Percentiles rank a stretch among this genome's conserved stretches.
Evolutionary conservation across 2,329 filamentous ascomycete species (phyloP).

Genomic region (Didymella exigua): DNA sequence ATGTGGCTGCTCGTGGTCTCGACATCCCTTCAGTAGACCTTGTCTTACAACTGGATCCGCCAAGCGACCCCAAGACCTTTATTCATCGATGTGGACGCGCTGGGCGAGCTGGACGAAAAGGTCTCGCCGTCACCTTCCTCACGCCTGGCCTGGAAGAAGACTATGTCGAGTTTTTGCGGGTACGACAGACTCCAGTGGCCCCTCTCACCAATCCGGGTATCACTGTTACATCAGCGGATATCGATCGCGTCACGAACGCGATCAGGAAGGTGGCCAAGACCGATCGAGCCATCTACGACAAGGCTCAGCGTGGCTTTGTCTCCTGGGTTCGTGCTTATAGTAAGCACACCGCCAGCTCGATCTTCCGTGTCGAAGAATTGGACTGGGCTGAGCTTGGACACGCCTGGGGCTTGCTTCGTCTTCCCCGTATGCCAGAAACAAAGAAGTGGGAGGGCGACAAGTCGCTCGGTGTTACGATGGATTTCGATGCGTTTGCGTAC

Average conservation of each 20-base stretch:
- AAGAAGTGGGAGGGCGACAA: slow-evolving; percentile 55
- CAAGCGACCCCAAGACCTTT: slow-evolving; percentile 85
- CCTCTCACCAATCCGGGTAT: slow-evolving; percentile 65
- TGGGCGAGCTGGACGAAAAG: slow-evolving; percentile 69
- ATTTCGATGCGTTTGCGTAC: slow-evolving; percentile 51
- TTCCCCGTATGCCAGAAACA: slow-evolving; percentile 92
- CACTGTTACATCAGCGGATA: slow-evolving; percentile 65
- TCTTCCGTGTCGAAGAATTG: slow-evolving; percentile 81
- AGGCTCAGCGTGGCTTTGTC: slow-evolving; percentile 89
- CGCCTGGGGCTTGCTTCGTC: slow-evolving; percentile 82
- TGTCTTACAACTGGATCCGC: slow-evolving; percentile 85
- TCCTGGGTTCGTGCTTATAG: slow-evolving; percentile 91
- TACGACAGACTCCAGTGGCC: slow-evolving; percentile 82
- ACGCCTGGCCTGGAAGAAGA: slow-evolving; percentile 85
- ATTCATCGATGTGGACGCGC: slow-evolving; percentile 69
- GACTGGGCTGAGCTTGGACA: slow-evolving; percentile 83
- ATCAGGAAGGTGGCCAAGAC: slow-evolving; percentile 66
- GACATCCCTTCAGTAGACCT: slow-evolving; percentile 93
- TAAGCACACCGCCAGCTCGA: slow-evolving; percentile 88
- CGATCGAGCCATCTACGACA: slow-evolving; percentile 77
- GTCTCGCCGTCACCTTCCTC: slow-evolving; percentile 83
- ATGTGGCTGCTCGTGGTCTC: slow-evolving; percentile 86
- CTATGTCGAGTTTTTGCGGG: slow-evolving; percentile 83
- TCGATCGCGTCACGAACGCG: slow-evolving; percentile 59
- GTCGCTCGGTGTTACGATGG: slow-evolving; percentile 47